Conservation (phyloP, 2,329 filamentous ascomycete species). For the Sclerotinia glacialis region DNA sequence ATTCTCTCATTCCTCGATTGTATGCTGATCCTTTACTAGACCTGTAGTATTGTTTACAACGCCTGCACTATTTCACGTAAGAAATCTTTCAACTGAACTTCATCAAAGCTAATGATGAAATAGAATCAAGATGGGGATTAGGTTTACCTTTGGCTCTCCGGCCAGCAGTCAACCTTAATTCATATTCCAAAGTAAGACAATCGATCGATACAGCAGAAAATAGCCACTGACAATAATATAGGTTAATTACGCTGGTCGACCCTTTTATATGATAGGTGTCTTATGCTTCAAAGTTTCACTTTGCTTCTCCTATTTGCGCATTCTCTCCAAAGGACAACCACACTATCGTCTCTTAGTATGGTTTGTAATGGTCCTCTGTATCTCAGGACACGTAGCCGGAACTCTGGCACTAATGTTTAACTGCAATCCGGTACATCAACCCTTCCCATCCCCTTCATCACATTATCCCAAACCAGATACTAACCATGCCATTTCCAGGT, state of each 20-base stretch:
- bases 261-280: conserved; percentile 25
- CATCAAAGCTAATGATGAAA: background rate
- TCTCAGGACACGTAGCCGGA: background rate
- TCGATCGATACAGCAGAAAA: no score
- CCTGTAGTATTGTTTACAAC: conserved; percentile 11
- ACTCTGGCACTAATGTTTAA: conserved; percentile 7
- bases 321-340: conserved; percentile 21
- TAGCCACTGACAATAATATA: background rate
- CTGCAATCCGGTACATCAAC: conserved; percentile 2
- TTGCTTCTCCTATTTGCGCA: conserved; percentile 25
- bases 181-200: conserved; percentile 2
- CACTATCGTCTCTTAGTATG: conserved; percentile 14
- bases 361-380: conserved; percentile 6
- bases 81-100: background rate
- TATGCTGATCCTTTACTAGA: background rate
- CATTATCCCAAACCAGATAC: background rate
- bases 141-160: conserved; percentile 11
- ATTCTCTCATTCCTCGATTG: background rate
- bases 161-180: conserved; percentile 1
- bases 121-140: conserved; percentile 22
- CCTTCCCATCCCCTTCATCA: no score
- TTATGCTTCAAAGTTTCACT: conserved; percentile 24
- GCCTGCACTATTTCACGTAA: conserved; percentile 11
- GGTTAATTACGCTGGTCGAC: conserved; percentile 24
- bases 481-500: background rate